phyloP scores from a whole-genome alignment of 495 filamentous ascomycete genomes.

The Xylaria telfairii region DNA sequence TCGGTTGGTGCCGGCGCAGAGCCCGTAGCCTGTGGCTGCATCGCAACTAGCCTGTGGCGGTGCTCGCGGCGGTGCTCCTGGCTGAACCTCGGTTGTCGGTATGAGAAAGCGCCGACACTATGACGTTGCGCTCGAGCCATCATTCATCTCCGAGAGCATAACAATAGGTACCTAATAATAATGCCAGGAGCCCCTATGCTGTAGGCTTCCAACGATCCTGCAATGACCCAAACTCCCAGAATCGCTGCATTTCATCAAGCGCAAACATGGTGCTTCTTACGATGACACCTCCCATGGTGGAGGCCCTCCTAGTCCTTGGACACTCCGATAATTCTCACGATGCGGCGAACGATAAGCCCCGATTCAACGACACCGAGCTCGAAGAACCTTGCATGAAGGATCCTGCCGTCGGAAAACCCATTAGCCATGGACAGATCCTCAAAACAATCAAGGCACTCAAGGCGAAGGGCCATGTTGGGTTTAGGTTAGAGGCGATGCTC shows the following conservation, averaged over 20 bases:
- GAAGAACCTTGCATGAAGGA: constrained; percentile 53
- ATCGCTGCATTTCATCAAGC: background rate
- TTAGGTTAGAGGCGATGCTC: constrained; percentile 68
- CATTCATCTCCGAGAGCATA: constrained; percentile 26
- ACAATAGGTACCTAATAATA: too few species aligned
- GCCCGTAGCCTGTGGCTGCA: too few species aligned
- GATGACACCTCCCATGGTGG: constrained; percentile 72
- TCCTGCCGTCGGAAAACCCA: constrained; percentile 66
- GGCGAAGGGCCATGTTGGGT: constrained; percentile 34
- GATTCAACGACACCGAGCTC: constrained; percentile 23
- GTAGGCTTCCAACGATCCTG: background rate
- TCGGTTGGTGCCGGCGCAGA: too few species aligned
- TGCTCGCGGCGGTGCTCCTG: background rate
- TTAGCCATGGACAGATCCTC: constrained; percentile 82
- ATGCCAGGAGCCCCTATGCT: background rate
- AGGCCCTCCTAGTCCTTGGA: constrained; percentile 59
- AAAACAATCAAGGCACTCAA: constrained; percentile 65
- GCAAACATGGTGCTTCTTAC: constrained; percentile 76
- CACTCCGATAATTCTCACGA: constrained; percentile 8
- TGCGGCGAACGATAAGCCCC: background rate
- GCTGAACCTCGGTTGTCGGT: constrained; percentile 18
- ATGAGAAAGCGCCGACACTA: background rate
- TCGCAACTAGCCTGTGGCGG: background rate
- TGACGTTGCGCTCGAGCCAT: constrained; percentile 26
- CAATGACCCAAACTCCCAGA: background rate